A percentile compares a stretch with the other conserved stretches of the same genome.
Evolutionary conservation across 148 eudicot genomes (phyloP).

Genomic region (Vaccinium macrocarpon): DNA sequence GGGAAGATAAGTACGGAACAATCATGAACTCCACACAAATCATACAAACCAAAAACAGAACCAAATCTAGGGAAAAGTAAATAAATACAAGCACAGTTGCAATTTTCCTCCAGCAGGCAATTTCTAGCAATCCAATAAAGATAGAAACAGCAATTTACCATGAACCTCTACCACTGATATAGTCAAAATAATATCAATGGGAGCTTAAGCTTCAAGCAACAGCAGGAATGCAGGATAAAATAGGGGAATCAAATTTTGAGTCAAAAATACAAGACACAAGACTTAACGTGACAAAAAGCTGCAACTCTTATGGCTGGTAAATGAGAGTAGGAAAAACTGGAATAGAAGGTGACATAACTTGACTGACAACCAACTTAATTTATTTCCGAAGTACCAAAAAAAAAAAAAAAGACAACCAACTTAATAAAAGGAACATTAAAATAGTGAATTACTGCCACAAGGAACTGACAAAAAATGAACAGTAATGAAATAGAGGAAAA

Average conservation of each 20-base stretch:
- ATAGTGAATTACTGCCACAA: constrained; percentile 41
- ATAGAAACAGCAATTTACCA: not conserved
- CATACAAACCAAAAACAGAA: not conserved
- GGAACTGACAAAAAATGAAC: constrained; percentile 46
- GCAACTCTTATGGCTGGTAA: not conserved
- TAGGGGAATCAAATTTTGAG: not conserved
- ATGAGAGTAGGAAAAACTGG: constrained; percentile 10
- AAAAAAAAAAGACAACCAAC: constrained; percentile 27
- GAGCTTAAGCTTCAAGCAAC: not conserved
- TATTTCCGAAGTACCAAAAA: no score
- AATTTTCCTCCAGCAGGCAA: not conserved
- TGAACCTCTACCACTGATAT: not conserved
- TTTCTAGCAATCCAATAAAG: constrained; percentile 1
- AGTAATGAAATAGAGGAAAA: constrained; percentile 38
- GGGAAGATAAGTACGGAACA: not conserved
- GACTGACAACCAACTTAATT: constrained; percentile 26
- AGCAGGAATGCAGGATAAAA: not conserved
- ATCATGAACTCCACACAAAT: not conserved
- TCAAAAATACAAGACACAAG: constrained; percentile 8
- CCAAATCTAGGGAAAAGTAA: not conserved
- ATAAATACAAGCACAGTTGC: not conserved
- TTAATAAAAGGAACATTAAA: constrained; percentile 31
- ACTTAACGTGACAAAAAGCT: not conserved
- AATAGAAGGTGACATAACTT: constrained; percentile 13
- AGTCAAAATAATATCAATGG: not conserved